These are phyloP conservation scores for Neurospora pannonica DNA, from an alignment of 495 filamentous ascomycete genomes.

Conservation along the genomic window DNA sequence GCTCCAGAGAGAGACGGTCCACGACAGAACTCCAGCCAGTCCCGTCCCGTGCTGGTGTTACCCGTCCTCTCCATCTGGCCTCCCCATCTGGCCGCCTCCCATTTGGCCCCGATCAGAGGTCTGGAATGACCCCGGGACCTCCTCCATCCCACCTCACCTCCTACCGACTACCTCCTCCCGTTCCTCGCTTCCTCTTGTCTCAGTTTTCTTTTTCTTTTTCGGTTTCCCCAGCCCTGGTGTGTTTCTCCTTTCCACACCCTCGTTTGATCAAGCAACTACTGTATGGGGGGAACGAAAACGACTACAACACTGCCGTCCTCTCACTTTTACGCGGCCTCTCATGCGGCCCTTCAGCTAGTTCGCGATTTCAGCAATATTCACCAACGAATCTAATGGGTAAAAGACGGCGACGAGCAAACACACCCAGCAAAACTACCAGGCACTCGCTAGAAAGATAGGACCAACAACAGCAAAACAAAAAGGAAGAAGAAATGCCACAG, in stretches of 20 bases:
- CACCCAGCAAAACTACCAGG: slow-evolving; percentile 4
- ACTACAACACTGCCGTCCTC: neutral
- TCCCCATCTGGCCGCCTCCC: neutral
- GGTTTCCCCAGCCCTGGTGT: neutral
- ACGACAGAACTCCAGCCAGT: neutral
- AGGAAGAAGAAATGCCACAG: neutral
- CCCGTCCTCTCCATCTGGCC: neutral
- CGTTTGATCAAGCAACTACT: neutral
- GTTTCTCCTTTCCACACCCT: neutral
- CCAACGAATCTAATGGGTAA: slow-evolving; percentile 14
- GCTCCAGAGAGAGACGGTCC: neutral
- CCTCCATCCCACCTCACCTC: neutral
- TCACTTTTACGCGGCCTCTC: neutral
- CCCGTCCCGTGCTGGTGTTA: neutral
- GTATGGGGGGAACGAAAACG: neutral
- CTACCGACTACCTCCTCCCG: neutral
- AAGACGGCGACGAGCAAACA: slow-evolving; percentile 4
- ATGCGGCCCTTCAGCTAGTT: neutral
- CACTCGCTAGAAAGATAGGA: slow-evolving; percentile 1
- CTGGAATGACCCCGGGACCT: neutral
- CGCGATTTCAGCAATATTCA: neutral
- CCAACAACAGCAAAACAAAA: neutral
- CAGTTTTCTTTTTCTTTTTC: neutral
- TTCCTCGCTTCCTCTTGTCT: neutral
- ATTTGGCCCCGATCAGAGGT: neutral